Conservation (phyloP, 2,329 filamentous ascomycete species). For the Botrytis paeoniae region DNA sequence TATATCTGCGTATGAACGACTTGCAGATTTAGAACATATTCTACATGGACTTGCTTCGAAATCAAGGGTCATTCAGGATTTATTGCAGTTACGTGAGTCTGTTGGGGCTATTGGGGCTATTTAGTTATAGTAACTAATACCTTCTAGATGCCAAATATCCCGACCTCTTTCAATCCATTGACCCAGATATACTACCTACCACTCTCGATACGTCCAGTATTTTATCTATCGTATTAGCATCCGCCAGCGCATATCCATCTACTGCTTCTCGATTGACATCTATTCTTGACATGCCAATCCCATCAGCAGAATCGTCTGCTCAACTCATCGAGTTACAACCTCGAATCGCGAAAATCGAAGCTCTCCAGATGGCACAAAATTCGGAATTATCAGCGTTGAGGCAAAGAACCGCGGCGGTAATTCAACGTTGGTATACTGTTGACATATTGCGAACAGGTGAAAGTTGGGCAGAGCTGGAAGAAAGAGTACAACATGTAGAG, state of each 20-base stretch:
- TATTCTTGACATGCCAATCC: slow-evolving; percentile 36
- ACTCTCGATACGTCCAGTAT: slow-evolving; percentile 32
- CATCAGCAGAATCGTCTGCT: slow-evolving; percentile 33
- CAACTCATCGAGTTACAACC: slow-evolving; percentile 38
- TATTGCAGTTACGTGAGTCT: slow-evolving; percentile 36
- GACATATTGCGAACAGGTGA: slow-evolving; percentile 36
- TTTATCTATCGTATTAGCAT: slow-evolving; percentile 36
- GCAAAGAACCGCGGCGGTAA: slow-evolving; percentile 33
- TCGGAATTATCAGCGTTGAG: slow-evolving; percentile 34
- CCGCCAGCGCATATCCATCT: slow-evolving; percentile 36
- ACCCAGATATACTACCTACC: slow-evolving; percentile 30
- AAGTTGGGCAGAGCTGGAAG: slow-evolving; percentile 38
- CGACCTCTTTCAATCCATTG: slow-evolving; percentile 37
- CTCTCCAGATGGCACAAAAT: slow-evolving; percentile 35
- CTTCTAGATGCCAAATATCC: slow-evolving; percentile 36
- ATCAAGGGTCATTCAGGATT: slow-evolving; percentile 36
- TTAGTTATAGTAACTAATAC: slow-evolving; percentile 20
- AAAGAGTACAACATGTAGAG: slow-evolving; percentile 34
- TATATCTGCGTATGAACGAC: slow-evolving; percentile 23
- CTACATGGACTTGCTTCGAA: slow-evolving; percentile 34
- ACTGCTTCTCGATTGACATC: slow-evolving; percentile 39
- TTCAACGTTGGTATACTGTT: slow-evolving; percentile 37
- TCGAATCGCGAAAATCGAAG: slow-evolving; percentile 35
- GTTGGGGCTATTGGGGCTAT: too few relatives aligned
- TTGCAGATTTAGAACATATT: slow-evolving; percentile 28